phyloP scores from a whole-genome alignment of 2,329 filamentous ascomycete genomes.

The Colletotrichum sp. region DNA sequence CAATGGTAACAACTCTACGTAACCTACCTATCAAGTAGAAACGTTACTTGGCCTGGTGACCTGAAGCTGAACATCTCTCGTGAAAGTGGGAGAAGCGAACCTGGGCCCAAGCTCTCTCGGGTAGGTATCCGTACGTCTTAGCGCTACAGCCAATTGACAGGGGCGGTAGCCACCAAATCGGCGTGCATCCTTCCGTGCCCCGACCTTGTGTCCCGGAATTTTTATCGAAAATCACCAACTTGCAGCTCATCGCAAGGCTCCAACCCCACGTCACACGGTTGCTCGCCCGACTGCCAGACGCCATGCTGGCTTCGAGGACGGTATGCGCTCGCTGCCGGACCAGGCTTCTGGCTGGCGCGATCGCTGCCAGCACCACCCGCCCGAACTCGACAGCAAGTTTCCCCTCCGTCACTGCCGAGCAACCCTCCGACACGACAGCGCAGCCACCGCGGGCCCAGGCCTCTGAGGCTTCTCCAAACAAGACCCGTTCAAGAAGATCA shows the following conservation, averaged over 20 bases:
- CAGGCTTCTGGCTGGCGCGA: slow-evolving; percentile 8
- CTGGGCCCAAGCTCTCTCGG: slow-evolving; percentile 2
- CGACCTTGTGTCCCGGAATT: not conserved
- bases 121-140: not conserved
- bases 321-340: slow-evolving; percentile 38
- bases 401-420: not conserved
- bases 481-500: not conserved
- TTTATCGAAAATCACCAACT: not conserved
- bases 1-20: not conserved
- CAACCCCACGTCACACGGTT: not conserved
- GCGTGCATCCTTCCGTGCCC: not conserved
- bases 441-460: not conserved
- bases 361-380: not conserved
- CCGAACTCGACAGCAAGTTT: slow-evolving; percentile 14
- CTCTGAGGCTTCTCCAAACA: not conserved
- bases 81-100: not conserved
- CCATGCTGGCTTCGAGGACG: slow-evolving; percentile 39
- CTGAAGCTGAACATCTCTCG: not conserved
- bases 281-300: not conserved
- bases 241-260: not conserved
- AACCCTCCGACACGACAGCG: not conserved
- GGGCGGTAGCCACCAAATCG: not conserved
- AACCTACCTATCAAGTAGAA: not conserved
- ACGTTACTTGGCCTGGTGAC: not conserved
- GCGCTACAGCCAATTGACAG: not conserved